Percentiles rank a stretch among this genome's conserved stretches.
Conservation (phyloP, 1,284 basidiomycete species). For the Melanopsichium pennsylvanicum region DNA sequence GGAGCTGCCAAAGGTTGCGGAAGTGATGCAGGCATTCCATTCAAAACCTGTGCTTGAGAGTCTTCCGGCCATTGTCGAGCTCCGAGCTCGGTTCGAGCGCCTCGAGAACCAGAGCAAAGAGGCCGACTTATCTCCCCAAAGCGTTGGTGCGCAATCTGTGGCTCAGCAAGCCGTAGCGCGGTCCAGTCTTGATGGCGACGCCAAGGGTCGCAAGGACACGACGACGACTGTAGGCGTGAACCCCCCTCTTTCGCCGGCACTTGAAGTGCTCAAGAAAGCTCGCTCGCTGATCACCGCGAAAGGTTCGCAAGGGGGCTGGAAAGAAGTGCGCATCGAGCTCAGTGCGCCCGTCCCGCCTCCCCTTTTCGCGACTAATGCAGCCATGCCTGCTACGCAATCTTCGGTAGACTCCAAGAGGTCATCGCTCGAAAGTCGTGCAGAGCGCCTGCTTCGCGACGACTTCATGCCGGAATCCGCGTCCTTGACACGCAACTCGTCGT, state of each 20-base stretch:
- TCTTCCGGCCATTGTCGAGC: conserved; percentile 28
- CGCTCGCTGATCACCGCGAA: conserved; percentile 26
- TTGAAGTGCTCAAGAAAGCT: conserved; percentile 28
- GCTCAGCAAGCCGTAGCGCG: neutral
- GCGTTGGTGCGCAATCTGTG: neutral
- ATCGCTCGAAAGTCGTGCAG: conserved; percentile 9
- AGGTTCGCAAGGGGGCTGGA: conserved; percentile 30
- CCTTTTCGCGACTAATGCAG: neutral
- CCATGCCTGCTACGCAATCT: neutral
- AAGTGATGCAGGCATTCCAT: conserved; percentile 11
- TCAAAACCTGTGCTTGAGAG: conserved; percentile 4
- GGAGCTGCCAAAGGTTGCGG: conserved; percentile 6
- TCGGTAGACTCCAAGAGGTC: conserved; percentile 8
- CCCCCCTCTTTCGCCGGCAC: conserved; percentile 14
- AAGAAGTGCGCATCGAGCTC: conserved; percentile 27
- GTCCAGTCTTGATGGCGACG: neutral
- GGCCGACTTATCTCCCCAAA: neutral
- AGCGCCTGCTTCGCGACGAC: conserved; percentile 18
- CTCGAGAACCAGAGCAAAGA: conserved; percentile 3
- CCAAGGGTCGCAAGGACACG: neutral
- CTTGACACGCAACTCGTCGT: conserved; percentile 33
- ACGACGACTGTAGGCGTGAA: neutral
- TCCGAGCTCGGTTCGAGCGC: conserved; percentile 30
- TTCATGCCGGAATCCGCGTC: conserved; percentile 7
- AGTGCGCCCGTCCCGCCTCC: conserved; percentile 26